These are phyloP conservation scores for Diplodia scrobiculata DNA, from an alignment of 2,329 filamentous ascomycete genomes.

Conservation along the genomic window DNA sequence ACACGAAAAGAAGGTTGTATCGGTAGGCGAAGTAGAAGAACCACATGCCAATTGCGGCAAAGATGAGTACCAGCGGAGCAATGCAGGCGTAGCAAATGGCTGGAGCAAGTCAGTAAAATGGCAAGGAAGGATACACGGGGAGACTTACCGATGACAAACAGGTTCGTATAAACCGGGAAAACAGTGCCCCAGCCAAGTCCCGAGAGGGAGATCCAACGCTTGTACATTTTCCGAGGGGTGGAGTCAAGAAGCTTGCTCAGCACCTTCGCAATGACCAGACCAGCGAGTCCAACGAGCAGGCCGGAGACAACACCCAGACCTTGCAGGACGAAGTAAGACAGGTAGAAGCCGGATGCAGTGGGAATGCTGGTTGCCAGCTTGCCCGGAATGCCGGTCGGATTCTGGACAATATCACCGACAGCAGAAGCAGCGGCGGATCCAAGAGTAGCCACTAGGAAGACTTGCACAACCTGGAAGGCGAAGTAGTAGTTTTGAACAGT, in stretches of 20 bases:
- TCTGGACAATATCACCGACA: constrained; percentile 59
- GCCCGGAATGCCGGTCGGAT: constrained; percentile 63
- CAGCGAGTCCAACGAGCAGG: constrained; percentile 71
- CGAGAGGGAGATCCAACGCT: constrained; percentile 39
- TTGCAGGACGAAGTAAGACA: constrained; percentile 92
- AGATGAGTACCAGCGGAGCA: constrained; percentile 52
- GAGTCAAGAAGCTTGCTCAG: constrained; percentile 73
- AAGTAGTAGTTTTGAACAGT: constrained; percentile 93
- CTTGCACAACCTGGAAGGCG: constrained; percentile 84
- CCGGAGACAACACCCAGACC: constrained; percentile 77
- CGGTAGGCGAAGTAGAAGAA: constrained; percentile 53
- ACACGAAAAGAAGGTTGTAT: constrained; percentile 55
- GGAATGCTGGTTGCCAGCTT: constrained; percentile 76
- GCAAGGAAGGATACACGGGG: not conserved
- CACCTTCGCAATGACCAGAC: constrained; percentile 72
- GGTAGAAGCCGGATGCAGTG: constrained; percentile 87
- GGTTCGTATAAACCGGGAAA: constrained; percentile 47
- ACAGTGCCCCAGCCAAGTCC: constrained; percentile 46
- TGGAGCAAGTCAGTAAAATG: constrained; percentile 6
- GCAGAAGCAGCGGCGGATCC: constrained; percentile 73
- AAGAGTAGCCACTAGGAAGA: constrained; percentile 85
- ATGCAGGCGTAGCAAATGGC: constrained; percentile 54
- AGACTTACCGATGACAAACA: constrained; percentile 50
- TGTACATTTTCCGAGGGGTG: constrained; percentile 61
- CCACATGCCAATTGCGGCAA: constrained; percentile 49